Evolutionary conservation across 352 stramenopile species (phyloP).

Genomic region (Phytophthora ramorum): DNA sequence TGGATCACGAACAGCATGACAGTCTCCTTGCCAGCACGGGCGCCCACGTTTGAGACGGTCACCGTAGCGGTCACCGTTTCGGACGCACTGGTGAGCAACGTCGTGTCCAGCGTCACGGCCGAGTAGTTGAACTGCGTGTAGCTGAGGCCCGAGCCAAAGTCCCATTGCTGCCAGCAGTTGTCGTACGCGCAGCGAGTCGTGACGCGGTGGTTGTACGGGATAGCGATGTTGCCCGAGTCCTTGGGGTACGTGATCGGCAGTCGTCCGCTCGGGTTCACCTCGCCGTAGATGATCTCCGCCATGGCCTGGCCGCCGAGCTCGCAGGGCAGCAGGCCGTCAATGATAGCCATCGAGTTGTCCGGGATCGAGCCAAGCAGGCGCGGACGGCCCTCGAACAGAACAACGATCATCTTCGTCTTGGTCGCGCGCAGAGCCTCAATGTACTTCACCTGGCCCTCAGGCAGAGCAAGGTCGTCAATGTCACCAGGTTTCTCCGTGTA

Average conservation of each 20-base stretch:
- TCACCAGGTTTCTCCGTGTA: slow-evolving; percentile 90
- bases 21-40: slow-evolving; percentile 64
- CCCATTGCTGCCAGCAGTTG: slow-evolving; percentile 62
- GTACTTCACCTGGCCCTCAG: slow-evolving; percentile 73
- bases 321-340: slow-evolving; percentile 75
- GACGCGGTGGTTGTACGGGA: slow-evolving; percentile 76
- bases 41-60: slow-evolving; percentile 77
- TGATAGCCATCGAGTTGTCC: slow-evolving; percentile 65
- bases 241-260: slow-evolving; percentile 87
- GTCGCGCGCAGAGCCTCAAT: slow-evolving; percentile 66
- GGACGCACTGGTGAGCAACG: slow-evolving; percentile 35
- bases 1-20: slow-evolving; percentile 84
- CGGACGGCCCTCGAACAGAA: slow-evolving; percentile 80
- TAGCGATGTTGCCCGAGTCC: slow-evolving; percentile 55
- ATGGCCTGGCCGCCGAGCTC: slow-evolving; percentile 81
- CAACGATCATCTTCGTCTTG: slow-evolving; percentile 76
- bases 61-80: slow-evolving; percentile 38
- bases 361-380: slow-evolving; percentile 65
- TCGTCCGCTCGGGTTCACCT: slow-evolving; percentile 77
- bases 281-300: slow-evolving; percentile 81
- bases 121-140: slow-evolving; percentile 74
- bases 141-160: slow-evolving; percentile 70
- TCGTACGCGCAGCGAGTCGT: slow-evolving; percentile 50
- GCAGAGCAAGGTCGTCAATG: slow-evolving; percentile 73
- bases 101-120: slow-evolving; percentile 43